Evolutionary conservation across 2,329 filamentous ascomycete genomes (phyloP), one percentile per base, ranked within the genome.

Genomic region (Trematosphaeria pertusa): DNA sequence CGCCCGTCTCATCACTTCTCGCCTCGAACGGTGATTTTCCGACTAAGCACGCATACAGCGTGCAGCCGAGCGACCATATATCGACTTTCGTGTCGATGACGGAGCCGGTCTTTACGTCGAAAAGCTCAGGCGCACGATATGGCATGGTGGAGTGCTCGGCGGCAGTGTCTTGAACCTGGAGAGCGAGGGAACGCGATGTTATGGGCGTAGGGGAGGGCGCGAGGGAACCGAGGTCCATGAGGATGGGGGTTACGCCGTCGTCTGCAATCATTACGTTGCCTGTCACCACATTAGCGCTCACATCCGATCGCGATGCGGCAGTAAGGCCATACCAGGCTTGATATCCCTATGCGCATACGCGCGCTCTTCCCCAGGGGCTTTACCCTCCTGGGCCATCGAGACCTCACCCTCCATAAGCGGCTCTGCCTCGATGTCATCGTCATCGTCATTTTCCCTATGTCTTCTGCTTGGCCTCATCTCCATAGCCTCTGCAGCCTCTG

Each of bases 251-350:
- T 49, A 86, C 83, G 59, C 94, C 94, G 62, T 91, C 86, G 70
- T 97, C 93, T 58, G 89, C 88, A 59, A 99, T 96, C 94, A 99
- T 99, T 68, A 99, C 96, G 75, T 99, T 99, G 48, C 91, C 81
- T 84, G 37, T 28, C 12, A 12, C 17, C n/a, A n/a, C 18, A 32
- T 63, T 51, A 64, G 54, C 39, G 21, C 1, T 31, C 41, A 3
- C 9, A 22, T 8, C 24, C 8, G n/a, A 28, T 9, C 12, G 18
- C n/a, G 21, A n/a, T 11, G 14, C 15, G 17, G 5, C 3, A n/a
- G 22, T n/a, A 44, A 4, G 11, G 30, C 62, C 81, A 63, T 78
- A 91, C 90, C 93, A 62, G 94, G 94, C 74, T 99, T 99, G 71
- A 99, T 96, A 73, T 99, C 94, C 59, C 94, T 82, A 74, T 99